phyloP scores from a whole-genome alignment of 768 basidiomycete species.

The Lentinula sp. region DNA sequence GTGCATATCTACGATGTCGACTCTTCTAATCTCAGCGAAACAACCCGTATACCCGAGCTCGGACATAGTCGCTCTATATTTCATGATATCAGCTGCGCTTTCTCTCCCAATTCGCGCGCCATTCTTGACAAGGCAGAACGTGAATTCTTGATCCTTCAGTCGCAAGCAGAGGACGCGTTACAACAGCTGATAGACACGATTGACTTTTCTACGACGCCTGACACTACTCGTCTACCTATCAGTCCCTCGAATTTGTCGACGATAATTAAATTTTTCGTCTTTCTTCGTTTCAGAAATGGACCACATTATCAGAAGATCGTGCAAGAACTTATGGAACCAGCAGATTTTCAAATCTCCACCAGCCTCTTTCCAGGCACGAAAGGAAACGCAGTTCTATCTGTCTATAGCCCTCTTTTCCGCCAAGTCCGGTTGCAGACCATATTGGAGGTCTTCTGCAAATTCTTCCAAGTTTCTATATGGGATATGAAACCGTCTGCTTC shows the following conservation, averaged over 20 bases:
- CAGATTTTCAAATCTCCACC: slow-evolving; percentile 14
- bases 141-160: slow-evolving; percentile 37
- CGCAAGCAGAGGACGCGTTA: slow-evolving; percentile 32
- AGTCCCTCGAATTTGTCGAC: slow-evolving; percentile 24
- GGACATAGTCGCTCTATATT: slow-evolving; percentile 29
- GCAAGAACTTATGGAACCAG: slow-evolving; percentile 17
- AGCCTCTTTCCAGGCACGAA: slow-evolving; percentile 17
- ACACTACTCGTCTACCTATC: slow-evolving; percentile 20
- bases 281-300: slow-evolving; percentile 55
- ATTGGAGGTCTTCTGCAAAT: slow-evolving; percentile 15
- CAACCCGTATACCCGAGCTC: slow-evolving; percentile 26
- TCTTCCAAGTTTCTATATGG: slow-evolving; percentile 17
- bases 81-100: slow-evolving; percentile 30
- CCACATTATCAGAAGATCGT: slow-evolving; percentile 36
- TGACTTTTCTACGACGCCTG: slow-evolving; percentile 11
- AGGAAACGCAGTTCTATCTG: slow-evolving; percentile 16
- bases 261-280: slow-evolving; percentile 46
- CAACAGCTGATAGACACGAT: slow-evolving; percentile 27
- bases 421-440: slow-evolving; percentile 6
- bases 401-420: slow-evolving; percentile 5
- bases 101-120: slow-evolving; percentile 27
- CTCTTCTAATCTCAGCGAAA: slow-evolving; percentile 43
- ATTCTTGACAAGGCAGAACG: slow-evolving; percentile 35
- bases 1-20: slow-evolving; percentile 50
- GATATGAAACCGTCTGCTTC: neutral